Evolutionary conservation across 2,329 filamentous ascomycete genomes (phyloP).

Genomic region (Nothophoma quercina): DNA sequence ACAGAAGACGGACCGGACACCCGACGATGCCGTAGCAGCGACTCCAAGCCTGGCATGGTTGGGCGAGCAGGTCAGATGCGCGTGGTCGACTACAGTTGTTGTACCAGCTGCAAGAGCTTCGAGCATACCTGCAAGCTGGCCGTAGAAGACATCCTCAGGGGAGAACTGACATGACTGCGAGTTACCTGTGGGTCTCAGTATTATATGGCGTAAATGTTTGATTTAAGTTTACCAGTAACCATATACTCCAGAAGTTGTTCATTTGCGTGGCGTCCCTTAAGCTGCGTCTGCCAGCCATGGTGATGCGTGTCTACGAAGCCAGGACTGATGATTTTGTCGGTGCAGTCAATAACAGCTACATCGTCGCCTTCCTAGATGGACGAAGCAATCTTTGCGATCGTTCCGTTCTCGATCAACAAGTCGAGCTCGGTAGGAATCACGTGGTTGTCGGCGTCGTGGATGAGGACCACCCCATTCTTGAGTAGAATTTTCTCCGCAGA

Average conservation of each 20-base stretch:
- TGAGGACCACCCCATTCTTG: constrained; percentile 47
- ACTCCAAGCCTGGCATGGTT: constrained; percentile 42
- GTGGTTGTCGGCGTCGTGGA: constrained; percentile 46
- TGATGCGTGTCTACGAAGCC: constrained; percentile 65
- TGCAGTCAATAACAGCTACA: constrained; percentile 57
- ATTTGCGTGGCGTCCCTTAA: constrained; percentile 62
- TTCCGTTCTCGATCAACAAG: constrained; percentile 44
- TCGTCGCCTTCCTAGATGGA: constrained; percentile 34
- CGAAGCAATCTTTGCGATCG: constrained; percentile 43
- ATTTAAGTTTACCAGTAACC: constrained; percentile 40
- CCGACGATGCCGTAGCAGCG: constrained; percentile 53
- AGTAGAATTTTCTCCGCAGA: constrained; percentile 35
- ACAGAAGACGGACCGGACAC: constrained; percentile 57
- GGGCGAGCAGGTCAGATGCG: constrained; percentile 55
- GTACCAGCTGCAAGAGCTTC: constrained; percentile 63
- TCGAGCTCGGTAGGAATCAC: constrained; percentile 42
- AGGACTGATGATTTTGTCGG: constrained; percentile 61
- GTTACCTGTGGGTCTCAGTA: constrained; percentile 52
- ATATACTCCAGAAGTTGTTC: constrained; percentile 56
- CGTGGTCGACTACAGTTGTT: constrained; percentile 63
- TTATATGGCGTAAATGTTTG: constrained; percentile 23
- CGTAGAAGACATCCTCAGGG: constrained; percentile 37
- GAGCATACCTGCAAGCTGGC: constrained; percentile 52
- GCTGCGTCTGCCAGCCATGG: constrained; percentile 60
- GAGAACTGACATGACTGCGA: constrained; percentile 42